phyloP scores from a whole-genome alignment of 2,329 filamentous ascomycete species.

The Corniculantispora saksenae region DNA sequence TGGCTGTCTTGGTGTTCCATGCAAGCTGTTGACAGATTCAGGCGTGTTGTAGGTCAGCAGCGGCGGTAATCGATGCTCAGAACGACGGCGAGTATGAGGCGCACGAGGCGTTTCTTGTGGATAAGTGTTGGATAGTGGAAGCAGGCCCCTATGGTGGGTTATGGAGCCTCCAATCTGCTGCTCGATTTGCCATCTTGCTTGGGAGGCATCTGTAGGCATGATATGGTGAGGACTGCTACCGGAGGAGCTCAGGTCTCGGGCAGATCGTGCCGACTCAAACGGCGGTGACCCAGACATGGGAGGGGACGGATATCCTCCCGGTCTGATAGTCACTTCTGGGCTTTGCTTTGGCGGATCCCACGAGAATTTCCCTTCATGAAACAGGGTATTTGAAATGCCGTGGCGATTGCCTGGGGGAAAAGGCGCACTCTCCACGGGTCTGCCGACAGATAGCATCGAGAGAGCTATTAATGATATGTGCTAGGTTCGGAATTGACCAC shows the following conservation, averaged over 20 bases:
- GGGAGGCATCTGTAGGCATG: constrained; percentile 50
- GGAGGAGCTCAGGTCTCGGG: background rate
- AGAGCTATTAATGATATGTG: background rate
- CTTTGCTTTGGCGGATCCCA: constrained; percentile 52
- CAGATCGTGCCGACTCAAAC: constrained; percentile 48
- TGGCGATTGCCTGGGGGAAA: constrained; percentile 19
- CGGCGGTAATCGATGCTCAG: constrained; percentile 29
- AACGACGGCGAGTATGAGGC: constrained; percentile 29
- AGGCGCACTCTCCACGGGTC: constrained; percentile 20
- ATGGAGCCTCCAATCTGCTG: constrained; percentile 23
- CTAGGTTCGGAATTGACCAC: background rate
- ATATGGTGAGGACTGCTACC: constrained; percentile 44
- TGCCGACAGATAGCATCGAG: constrained; percentile 19
- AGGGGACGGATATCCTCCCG: constrained; percentile 68
- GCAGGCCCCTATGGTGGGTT: constrained; percentile 18
- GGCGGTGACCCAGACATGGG: constrained; percentile 73
- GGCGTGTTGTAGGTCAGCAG: constrained; percentile 29
- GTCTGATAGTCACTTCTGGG: constrained; percentile 55
- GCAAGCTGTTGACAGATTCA: constrained; percentile 15
- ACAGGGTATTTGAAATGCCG: constrained; percentile 54
- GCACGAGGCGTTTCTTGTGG: constrained; percentile 29
- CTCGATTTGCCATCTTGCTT: constrained; percentile 36
- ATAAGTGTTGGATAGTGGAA: constrained; percentile 30
- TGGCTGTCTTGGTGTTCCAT: background rate
- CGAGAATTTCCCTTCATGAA: constrained; percentile 49